Percentiles rank a stretch among this genome's conserved stretches.
phyloP scores from a whole-genome alignment of 305 asterid species.

The Vinca major region DNA sequence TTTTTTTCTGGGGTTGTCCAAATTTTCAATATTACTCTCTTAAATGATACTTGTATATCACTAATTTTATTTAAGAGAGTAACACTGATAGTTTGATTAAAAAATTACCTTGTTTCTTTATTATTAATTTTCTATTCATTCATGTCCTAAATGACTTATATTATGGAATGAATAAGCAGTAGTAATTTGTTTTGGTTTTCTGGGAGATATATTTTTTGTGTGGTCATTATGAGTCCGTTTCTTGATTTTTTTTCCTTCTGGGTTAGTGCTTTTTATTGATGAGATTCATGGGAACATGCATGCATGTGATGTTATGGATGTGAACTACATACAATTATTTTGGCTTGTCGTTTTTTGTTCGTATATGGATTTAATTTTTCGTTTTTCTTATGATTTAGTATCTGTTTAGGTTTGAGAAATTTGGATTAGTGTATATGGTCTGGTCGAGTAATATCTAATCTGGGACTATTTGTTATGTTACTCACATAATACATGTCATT shows the following conservation, averaged over 20 bases:
- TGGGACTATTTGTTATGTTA: no score
- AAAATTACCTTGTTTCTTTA: no score
- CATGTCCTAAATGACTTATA: no score
- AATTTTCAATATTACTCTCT: no score
- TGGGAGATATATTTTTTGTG: background rate
- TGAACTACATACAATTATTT: background rate
- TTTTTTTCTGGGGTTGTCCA: background rate
- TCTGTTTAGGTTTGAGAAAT: background rate
- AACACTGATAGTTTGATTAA: no score
- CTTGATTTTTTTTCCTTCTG: background rate
- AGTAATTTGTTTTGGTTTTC: background rate
- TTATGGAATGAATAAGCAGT: no score
- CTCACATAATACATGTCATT: no score
- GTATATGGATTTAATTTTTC: background rate
- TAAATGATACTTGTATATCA: no score
- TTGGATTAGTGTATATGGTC: background rate
- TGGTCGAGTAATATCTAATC: background rate
- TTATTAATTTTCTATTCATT: no score
- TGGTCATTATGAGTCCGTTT: background rate
- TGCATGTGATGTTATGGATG: constrained; percentile 11
- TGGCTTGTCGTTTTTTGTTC: background rate
- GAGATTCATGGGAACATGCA: constrained; percentile 3
- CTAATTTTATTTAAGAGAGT: no score
- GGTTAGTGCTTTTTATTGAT: background rate
- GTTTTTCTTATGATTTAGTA: no score